Evolutionary conservation across 1,284 basidiomycete species (phyloP).

Genomic region (Thelephora terrestris): DNA sequence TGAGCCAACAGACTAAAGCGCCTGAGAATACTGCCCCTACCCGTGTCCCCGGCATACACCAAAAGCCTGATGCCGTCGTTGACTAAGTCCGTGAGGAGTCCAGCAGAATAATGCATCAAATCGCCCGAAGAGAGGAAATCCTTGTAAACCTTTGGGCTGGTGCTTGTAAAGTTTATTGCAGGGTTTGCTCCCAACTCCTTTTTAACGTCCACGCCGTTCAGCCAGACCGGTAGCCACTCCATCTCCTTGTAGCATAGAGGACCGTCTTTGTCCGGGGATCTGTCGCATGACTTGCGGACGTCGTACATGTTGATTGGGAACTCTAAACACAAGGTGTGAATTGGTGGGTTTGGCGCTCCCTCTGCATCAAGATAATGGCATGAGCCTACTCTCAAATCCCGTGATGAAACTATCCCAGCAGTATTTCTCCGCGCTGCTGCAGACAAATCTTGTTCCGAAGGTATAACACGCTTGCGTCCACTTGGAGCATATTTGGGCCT

Average conservation of each 20-base stretch:
- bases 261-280: slow-evolving; percentile 60
- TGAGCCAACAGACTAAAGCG: slow-evolving; percentile 1
- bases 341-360: not conserved
- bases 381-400: slow-evolving; percentile 46
- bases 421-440: slow-evolving; percentile 52
- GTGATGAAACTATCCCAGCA: slow-evolving; percentile 49
- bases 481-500: slow-evolving; percentile 62
- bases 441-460: slow-evolving; percentile 46
- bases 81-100: slow-evolving; percentile 65
- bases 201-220: slow-evolving; percentile 67
- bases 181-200: slow-evolving; percentile 65
- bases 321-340: slow-evolving; percentile 27
- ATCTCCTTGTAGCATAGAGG: slow-evolving; percentile 71
- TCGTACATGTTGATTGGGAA: slow-evolving; percentile 75
- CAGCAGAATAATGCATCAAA: slow-evolving; percentile 68
- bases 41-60: slow-evolving; percentile 77
- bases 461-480: slow-evolving; percentile 56
- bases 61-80: slow-evolving; percentile 68
- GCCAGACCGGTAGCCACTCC: slow-evolving; percentile 70
- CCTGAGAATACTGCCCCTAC: slow-evolving; percentile 9
- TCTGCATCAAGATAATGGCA: not conserved
- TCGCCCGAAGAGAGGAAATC: slow-evolving; percentile 69
- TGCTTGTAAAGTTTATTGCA: slow-evolving; percentile 42
- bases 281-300: slow-evolving; percentile 68
- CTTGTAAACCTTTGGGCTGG: slow-evolving; percentile 55